Evolutionary conservation across 306 rosid genomes (phyloP), one percentile per base, ranked within the genome.

Genomic region (Dryas octopetala): DNA sequence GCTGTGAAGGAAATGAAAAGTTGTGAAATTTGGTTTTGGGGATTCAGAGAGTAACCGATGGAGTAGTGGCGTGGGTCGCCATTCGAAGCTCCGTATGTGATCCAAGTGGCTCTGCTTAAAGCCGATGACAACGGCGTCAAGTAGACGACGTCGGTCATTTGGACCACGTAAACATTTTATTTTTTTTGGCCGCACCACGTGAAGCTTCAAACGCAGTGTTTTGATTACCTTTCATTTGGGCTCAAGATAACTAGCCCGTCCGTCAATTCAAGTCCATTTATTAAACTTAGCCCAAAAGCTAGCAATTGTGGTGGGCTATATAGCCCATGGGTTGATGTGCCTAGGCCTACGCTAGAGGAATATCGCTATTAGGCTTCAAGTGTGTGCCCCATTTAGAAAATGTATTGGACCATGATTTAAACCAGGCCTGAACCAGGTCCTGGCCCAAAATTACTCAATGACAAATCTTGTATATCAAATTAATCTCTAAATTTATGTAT

Each of bases 51-150:
- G 55, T 8, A 38, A 54, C 38, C 19, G 63, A 70, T 1, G 53
- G 76, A 65, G 52, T 40, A 26, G 54, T 50, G 51, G 74, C 48
- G 59, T 16, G 49, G 74, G 75, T 57, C 65, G 8, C 45, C 15
- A 12, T 26, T 63, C 26, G 26, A 16, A 15, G 41, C 41, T 23
- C 68, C 28, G 57, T 28, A 26, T 57, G 66, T 44, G 55, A 60
- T 57, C 66, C 75, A 71, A 43, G 76, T 73, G 76, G 59, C 76
- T 23, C 19, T 44, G 76, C 8, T 72, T 72, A 58, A 23, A 23
- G 7, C 4, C 41, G 49, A 5, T 3, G 40, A 47, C 5, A 0
- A 19, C 76, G 38, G 46, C 59, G 54, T 71, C 54, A 13, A 4
- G 19, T 26, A 14, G 38, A 7, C 19, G 10, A 19, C 54, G 74